Evolutionary conservation across 805 yeast species (phyloP).

Genomic region (Wickerhamomyces chambardii): DNA sequence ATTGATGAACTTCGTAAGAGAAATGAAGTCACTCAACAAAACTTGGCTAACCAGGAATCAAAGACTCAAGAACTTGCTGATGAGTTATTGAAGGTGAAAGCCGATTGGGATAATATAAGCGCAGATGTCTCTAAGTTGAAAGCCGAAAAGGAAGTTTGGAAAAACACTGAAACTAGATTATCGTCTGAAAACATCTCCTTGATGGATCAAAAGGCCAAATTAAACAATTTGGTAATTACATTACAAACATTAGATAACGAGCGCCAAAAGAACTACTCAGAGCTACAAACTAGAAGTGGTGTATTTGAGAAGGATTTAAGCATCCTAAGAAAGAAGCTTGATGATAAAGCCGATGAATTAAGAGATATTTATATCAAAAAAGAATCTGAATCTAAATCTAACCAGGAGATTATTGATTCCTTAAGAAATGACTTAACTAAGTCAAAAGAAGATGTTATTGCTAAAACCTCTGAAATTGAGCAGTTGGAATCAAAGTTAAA

Average conservation of each 20-base stretch:
- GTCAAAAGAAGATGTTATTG: conserved; percentile 30
- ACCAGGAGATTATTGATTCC: conserved; percentile 52
- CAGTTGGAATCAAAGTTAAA: conserved; percentile 29
- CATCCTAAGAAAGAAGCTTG: conserved; percentile 33
- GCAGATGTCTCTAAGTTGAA: conserved; percentile 37
- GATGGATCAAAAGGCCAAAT: conserved; percentile 46
- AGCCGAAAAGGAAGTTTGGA: conserved; percentile 47
- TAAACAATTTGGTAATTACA: conserved; percentile 48
- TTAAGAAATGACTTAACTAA: conserved; percentile 35
- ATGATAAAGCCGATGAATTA: conserved; percentile 40
- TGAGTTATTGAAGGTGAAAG: conserved; percentile 46
- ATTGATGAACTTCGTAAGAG: conserved; percentile 32
- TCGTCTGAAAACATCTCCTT: conserved; percentile 42
- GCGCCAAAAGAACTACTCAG: conserved; percentile 42
- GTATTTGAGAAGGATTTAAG: conserved; percentile 38
- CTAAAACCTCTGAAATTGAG: conserved; percentile 30
- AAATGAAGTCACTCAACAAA: conserved; percentile 30
- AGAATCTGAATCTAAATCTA: conserved; percentile 46
- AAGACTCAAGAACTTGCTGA: conserved; percentile 38
- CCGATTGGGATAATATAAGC: conserved; percentile 32
- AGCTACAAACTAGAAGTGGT: conserved; percentile 40
- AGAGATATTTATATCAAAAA: conserved; percentile 40
- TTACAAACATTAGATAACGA: conserved; percentile 56
- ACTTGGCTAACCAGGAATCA: conserved; percentile 35
- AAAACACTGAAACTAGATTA: conserved; percentile 38